Base-by-base conservation (phyloP, 106 monocot species). In the Posidonia australis region DNA sequence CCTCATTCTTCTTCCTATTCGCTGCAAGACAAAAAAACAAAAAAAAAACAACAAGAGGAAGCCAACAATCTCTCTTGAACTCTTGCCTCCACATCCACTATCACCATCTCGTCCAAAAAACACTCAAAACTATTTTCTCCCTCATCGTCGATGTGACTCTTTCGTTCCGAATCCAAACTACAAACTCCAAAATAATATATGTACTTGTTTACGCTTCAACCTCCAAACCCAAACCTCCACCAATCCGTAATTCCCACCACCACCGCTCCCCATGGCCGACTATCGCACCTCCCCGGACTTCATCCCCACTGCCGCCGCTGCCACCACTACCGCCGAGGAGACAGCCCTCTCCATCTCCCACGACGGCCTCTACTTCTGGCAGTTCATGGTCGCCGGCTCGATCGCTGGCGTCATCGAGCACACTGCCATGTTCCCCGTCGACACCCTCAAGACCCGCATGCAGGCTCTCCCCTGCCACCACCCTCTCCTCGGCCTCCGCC, bases 361-460 rank as follows among this genome's bases (percentile, higher is more conserved):
- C 44, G 86, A 91, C 20, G 91, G 91, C n/a, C 83, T 91, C 60
- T 58, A 53, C 22, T 91, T 91, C 74, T 86, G 83, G 81, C 81
- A 86, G 67, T 86, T 73, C 75, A 86, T 91, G 91, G 67, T 84
- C 36, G 86, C 86, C 47, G 91, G 91, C 6, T 86, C 86, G 58
- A 63, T 91, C 54, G 91, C 91, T 67, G 91, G 91, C 46, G 67
- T 86, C 36, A 74, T 86, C 49, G 91, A 91, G 62, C 91, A 91
- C 77, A 79, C 77, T n/a, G 83, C 86, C 54, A 86, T 91, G 91
- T 91, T 91, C 72, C 91, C 91, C 25, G 75, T 91, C 29, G 91
- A 91, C 67, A 91, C 91, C 14, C 68, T 91, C 46, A 91, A 91
- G 72, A 91, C 91, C 6, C 76, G 84, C 17, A 86, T 94, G 80